Conservation (phyloP, 805 yeast species). For the Pichia pseudocactophila region DNA sequence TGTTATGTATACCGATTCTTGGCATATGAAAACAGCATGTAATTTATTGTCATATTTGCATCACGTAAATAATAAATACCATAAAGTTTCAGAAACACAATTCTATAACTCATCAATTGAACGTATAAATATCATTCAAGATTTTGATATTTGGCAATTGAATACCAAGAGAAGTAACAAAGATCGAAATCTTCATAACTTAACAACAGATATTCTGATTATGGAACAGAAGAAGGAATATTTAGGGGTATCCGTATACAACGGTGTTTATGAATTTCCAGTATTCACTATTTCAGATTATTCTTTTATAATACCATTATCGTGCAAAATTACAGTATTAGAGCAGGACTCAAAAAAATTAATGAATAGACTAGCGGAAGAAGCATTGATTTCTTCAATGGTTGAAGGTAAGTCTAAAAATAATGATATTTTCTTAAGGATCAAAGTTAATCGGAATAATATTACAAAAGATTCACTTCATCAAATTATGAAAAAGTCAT, state of each 20-base stretch:
- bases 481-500: conserved; percentile 44
- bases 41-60: conserved; percentile 46
- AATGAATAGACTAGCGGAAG: conserved; percentile 84
- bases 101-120: conserved; percentile 82
- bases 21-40: conserved; percentile 71
- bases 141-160: conserved; percentile 79
- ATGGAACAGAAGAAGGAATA: conserved; percentile 22
- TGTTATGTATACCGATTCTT: conserved; percentile 64
- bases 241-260: conserved; percentile 27
- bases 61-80: conserved; percentile 37
- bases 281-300: conserved; percentile 64
- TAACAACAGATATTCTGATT: conserved; percentile 40
- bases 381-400: conserved; percentile 71
- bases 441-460: conserved; percentile 57
- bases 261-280: conserved; percentile 18
- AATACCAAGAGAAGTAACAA: conserved; percentile 10
- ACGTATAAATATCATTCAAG: conserved; percentile 64
- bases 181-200: conserved; percentile 22
- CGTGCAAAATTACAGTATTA: conserved; percentile 69
- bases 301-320: conserved; percentile 75
- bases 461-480: conserved; percentile 70
- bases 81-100: conserved; percentile 29
- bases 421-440: conserved; percentile 58
- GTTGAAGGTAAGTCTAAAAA: conserved; percentile 42
- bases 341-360: conserved; percentile 73